phyloP scores from a whole-genome alignment of 75 land plant genomes.

The Isoetes taiwanensis region DNA sequence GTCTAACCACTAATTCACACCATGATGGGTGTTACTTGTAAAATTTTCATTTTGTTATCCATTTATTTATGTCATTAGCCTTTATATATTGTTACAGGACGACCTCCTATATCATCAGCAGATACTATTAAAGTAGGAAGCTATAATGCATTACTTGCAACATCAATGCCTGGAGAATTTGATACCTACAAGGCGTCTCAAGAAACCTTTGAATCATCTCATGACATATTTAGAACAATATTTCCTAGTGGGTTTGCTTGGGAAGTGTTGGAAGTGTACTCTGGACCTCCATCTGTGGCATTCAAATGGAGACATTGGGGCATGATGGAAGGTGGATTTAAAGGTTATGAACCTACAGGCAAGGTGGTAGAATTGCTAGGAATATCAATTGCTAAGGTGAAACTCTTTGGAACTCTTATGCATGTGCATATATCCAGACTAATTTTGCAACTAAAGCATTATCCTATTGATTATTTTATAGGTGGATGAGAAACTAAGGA shows the following conservation, averaged over 20 bases:
- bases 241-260: conserved; percentile 78
- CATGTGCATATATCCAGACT: neutral
- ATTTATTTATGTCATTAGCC: neutral
- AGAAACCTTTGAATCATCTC: conserved; percentile 71
- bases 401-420: neutral
- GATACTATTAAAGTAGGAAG: conserved; percentile 66
- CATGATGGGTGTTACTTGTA: neutral
- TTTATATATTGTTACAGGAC: conserved; percentile 22
- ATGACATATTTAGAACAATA: conserved; percentile 42
- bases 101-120: conserved; percentile 38
- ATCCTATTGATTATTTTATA: neutral
- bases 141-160: conserved; percentile 67
- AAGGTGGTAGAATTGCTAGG: conserved; percentile 55
- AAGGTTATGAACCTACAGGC: conserved; percentile 62
- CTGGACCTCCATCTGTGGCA: conserved; percentile 55
- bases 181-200: conserved; percentile 40
- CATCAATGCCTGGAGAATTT: conserved; percentile 40
- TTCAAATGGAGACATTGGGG: conserved; percentile 95
- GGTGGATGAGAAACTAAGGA: conserved; percentile 56
- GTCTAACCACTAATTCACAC: no score
- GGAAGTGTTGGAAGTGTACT: conserved; percentile 66
- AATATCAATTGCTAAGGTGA: conserved; percentile 50
- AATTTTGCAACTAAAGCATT: neutral
- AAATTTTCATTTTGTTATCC: neutral
- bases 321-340: conserved; percentile 59